Percentiles rank a stretch among this genome's conserved stretches.
Conservation (phyloP, 306 rosid species). For the Lagenaria siceraria region DNA sequence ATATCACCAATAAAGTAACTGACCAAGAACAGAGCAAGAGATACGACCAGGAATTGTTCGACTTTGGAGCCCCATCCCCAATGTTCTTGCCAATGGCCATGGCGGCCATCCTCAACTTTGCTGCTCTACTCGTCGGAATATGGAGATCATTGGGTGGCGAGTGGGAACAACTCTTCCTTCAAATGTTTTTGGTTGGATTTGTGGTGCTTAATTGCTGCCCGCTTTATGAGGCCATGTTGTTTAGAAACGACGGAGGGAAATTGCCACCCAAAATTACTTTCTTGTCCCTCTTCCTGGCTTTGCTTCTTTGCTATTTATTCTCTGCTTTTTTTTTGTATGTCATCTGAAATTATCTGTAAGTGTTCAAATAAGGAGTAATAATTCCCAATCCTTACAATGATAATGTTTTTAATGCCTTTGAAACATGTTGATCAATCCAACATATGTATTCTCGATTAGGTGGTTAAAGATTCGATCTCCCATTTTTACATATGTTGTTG, state of each 20-base stretch:
- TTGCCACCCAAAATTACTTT: constrained; percentile 4
- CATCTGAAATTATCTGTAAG: too few relatives aligned
- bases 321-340: neutral
- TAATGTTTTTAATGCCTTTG: too few relatives aligned
- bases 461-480: too few relatives aligned
- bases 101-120: constrained; percentile 24
- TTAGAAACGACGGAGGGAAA: constrained; percentile 20
- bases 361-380: too few relatives aligned
- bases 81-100: constrained; percentile 20
- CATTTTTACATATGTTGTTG: too few relatives aligned
- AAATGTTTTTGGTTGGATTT: constrained; percentile 19
- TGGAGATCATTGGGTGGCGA: neutral
- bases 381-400: too few relatives aligned
- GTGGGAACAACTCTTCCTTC: constrained; percentile 9
- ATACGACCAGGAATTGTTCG: constrained; percentile 20
- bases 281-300: neutral
- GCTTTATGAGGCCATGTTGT: constrained; percentile 21
- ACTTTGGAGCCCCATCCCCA: constrained; percentile 27
- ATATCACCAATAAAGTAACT: constrained; percentile 23
- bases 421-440: too few relatives aligned
- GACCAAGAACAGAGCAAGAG: constrained; percentile 27
- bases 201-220: constrained; percentile 15
- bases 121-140: neutral
- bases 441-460: too few relatives aligned
- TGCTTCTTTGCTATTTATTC: neutral